Conservation (phyloP, 148 eudicot species). For the Camellia lanceoleosa region DNA sequence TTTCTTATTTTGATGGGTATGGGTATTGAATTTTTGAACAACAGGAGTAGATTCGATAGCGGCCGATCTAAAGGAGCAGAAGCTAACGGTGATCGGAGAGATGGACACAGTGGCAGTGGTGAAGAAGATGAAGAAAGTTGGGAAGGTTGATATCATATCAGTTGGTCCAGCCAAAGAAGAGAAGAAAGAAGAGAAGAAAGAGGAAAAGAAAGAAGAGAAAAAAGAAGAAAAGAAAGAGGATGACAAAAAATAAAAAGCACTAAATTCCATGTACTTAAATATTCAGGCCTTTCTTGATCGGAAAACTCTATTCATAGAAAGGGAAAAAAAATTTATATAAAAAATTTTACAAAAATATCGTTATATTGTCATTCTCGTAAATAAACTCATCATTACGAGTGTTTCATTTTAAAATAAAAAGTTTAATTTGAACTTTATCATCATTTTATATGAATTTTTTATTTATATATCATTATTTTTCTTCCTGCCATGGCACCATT, state of each 20-base stretch:
- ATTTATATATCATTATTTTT: too few relatives aligned
- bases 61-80: conserved; percentile 69
- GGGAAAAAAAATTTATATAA: background rate
- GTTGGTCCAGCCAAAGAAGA: conserved; percentile 88
- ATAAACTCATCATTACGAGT: too few relatives aligned
- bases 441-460: too few relatives aligned
- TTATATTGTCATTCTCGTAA: too few relatives aligned
- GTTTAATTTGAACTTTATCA: too few relatives aligned
- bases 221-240: conserved; percentile 40
- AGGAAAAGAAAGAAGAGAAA: conserved; percentile 49
- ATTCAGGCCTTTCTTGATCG: too few relatives aligned
- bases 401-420: too few relatives aligned
- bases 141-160: conserved; percentile 61
- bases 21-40: background rate
- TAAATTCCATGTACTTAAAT: background rate
- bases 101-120: conserved; percentile 75
- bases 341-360: too few relatives aligned
- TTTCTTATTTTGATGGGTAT: background rate
- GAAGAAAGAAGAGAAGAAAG: conserved; percentile 67
- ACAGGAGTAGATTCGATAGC: conserved; percentile 86
- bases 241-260: conserved; percentile 23
- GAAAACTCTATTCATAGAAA: too few relatives aligned
- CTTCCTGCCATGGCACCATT: too few relatives aligned
- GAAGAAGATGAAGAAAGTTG: conserved; percentile 80
- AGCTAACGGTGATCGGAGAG: conserved; percentile 70